Conservation (phyloP, 2,329 filamentous ascomycete species). For the Periconia sp. region DNA sequence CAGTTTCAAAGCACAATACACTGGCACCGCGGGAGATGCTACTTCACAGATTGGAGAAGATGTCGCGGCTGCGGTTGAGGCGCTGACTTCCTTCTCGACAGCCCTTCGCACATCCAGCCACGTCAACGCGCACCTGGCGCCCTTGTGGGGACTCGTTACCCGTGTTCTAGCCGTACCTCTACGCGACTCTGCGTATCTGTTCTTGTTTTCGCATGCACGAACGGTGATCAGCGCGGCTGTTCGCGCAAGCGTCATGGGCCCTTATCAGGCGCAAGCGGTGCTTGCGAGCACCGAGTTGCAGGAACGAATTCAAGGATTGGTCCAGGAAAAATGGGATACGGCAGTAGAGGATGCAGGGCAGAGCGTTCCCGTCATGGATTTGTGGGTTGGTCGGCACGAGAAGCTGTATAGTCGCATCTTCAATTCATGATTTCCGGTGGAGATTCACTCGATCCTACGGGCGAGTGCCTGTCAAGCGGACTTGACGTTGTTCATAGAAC, state of each 20-base stretch:
- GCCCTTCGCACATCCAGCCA: constrained; percentile 34
- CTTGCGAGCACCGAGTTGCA: constrained; percentile 68
- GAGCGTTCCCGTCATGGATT: constrained; percentile 76
- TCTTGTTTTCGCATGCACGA: constrained; percentile 77
- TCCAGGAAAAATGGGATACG: constrained; percentile 66
- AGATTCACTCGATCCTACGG: no score
- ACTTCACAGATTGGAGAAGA: not conserved
- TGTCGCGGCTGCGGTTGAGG: constrained; percentile 20
- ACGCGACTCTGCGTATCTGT: constrained; percentile 73
- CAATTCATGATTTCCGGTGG: no score
- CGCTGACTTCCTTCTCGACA: constrained; percentile 36
- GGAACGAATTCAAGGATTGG: constrained; percentile 61
- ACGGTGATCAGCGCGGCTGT: constrained; percentile 79
- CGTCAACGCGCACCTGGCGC: constrained; percentile 68
- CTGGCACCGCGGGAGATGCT: not conserved
- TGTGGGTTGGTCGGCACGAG: constrained; percentile 85
- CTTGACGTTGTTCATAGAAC: not conserved
- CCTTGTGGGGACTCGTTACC: constrained; percentile 72
- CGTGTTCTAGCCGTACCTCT: constrained; percentile 65
- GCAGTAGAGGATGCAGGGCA: constrained; percentile 72
- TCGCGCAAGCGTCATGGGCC: constrained; percentile 77
- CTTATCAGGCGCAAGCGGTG: constrained; percentile 78
- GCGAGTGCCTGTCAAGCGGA: no score
- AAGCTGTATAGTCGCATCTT: constrained; percentile 85
- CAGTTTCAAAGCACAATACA: constrained; percentile 59